phyloP scores from a whole-genome alignment of 2,329 filamentous ascomycete species.

The Ceratocystiopsis brevicomis region DNA sequence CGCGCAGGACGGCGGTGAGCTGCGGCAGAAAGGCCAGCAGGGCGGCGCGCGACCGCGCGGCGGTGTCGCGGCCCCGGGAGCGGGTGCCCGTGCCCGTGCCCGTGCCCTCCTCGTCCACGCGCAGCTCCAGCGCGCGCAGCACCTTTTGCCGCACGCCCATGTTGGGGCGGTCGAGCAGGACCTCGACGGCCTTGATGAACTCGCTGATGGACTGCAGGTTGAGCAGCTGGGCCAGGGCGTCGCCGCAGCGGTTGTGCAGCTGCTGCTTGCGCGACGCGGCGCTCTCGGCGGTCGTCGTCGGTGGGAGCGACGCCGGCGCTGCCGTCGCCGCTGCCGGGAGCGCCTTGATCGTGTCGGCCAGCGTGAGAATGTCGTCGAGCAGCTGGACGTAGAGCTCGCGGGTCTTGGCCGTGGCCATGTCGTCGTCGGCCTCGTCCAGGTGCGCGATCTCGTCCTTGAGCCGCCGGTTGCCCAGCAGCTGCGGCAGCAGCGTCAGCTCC shows the following conservation, averaged over 20 bases:
- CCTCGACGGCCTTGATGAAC: slow-evolving; percentile 75
- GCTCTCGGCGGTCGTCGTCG: neutral
- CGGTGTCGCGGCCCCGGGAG: too few relatives aligned
- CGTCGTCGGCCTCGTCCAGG: slow-evolving; percentile 41
- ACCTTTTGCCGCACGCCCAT: slow-evolving; percentile 62
- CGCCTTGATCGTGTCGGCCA: slow-evolving; percentile 45
- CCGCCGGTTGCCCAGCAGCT: slow-evolving; percentile 37
- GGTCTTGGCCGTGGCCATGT: slow-evolving; percentile 46
- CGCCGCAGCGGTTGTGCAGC: slow-evolving; percentile 41
- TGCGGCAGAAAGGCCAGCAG: slow-evolving; percentile 65
- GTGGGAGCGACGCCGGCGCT: neutral
- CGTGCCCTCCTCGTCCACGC: slow-evolving; percentile 55
- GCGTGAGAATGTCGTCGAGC: slow-evolving; percentile 42
- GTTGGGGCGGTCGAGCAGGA: slow-evolving; percentile 57
- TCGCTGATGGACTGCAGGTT: slow-evolving; percentile 71
- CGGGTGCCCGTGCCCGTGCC: slow-evolving; percentile 26
- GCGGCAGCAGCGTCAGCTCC: slow-evolving; percentile 37
- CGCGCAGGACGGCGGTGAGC: slow-evolving; percentile 56
- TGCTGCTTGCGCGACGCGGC: slow-evolving; percentile 17
- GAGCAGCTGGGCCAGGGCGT: slow-evolving; percentile 61
- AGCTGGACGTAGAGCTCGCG: slow-evolving; percentile 51
- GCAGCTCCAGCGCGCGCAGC: slow-evolving; percentile 59
- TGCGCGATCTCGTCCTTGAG: slow-evolving; percentile 36
- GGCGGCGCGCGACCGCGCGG: slow-evolving; percentile 37
- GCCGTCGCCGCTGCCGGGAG: too few relatives aligned